Evolutionary conservation across 768 basidiomycete species (phyloP), one percentile per base, ranked within the genome.

Genomic region (Tylopilus subfusipes): DNA sequence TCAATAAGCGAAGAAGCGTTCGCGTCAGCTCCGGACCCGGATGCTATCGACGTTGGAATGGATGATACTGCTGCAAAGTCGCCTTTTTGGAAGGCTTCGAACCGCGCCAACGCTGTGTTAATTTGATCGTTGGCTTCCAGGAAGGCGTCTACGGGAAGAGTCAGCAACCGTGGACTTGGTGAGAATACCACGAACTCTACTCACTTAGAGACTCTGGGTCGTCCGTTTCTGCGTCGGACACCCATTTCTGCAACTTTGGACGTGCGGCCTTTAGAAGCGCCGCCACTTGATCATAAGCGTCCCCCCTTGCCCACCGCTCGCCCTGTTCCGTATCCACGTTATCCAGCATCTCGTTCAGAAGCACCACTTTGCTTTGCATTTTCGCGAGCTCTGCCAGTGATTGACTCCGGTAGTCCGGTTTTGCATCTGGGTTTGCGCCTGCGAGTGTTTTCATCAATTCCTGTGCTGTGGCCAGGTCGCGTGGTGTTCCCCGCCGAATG

Each of bases 91-190:
- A 89, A 98, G 0, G 93, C 86, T 54, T 98, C 93, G 68, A 94
- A 98, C 22, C 96, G 88, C 27, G 82, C 80, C 14, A 98, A 71
- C 14, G 94, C 93, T 19, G 83, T 89, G 73, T 99, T 99, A 72
- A 99, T 94, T 64, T 97, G 90, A 71, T 99, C 97, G 70, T 99
- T 99, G 56, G 95, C 95, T 69, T 98, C 84, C 18, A 99, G 76
- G 69, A 97, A 88, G 2, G 93, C 93, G 56, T 95, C 95, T 93
- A 19, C 22, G n/a, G 8, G 33, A 38, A 46, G 54, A 31, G 36
- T 56, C 42, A 43, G 47, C 19, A 39, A 44, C 19, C 16, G 19
- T 21, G 30, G 21, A 38, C 38, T 39, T n/a, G 19, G 7, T 22
- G 44, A 22, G 13, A 27, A 13, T 4, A 34, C 22, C 22, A 29